A percentile compares a stretch with the other conserved stretches of the same genome.
Evolutionary conservation across 352 stramenopile species (phyloP).

Genomic region (Globisporangium ultimum): DNA sequence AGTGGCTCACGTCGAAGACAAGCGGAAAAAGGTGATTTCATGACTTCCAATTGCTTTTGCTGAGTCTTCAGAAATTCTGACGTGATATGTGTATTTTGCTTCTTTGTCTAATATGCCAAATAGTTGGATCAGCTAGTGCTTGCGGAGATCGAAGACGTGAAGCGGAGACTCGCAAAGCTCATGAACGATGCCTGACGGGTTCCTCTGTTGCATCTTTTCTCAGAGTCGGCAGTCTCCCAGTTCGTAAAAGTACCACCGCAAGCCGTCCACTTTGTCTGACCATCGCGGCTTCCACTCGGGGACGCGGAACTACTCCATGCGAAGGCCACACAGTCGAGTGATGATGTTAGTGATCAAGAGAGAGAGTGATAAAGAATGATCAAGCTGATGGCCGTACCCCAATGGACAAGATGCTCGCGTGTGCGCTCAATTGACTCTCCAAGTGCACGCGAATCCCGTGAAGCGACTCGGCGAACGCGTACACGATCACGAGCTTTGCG

Average conservation of each 20-base stretch:
- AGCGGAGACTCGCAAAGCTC: conserved; percentile 55
- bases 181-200: conserved; percentile 18
- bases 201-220: background rate
- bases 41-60: background rate
- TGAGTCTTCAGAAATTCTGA: background rate
- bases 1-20: conserved; percentile 41
- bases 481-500: conserved; percentile 75
- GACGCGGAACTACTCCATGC: conserved; percentile 60
- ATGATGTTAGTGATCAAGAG: background rate
- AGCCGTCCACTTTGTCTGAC: conserved; percentile 39
- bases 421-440: conserved; percentile 24
- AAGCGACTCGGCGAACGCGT: conserved; percentile 81
- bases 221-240: conserved; percentile 22
- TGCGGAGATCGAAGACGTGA: conserved; percentile 60
- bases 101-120: background rate
- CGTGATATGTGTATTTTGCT: background rate
- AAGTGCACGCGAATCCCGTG: conserved; percentile 53
- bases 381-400: conserved; percentile 37
- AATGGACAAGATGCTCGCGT: conserved; percentile 69
- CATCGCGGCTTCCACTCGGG: conserved; percentile 62
- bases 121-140: conserved; percentile 65
- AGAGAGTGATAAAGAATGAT: background rate
- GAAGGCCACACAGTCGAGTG: conserved; percentile 1
- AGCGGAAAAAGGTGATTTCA: conserved; percentile 52
- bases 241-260: conserved; percentile 80